Conservation (phyloP, 202 grass and related monocot species). For the Brachypodium distachyon region DNA sequence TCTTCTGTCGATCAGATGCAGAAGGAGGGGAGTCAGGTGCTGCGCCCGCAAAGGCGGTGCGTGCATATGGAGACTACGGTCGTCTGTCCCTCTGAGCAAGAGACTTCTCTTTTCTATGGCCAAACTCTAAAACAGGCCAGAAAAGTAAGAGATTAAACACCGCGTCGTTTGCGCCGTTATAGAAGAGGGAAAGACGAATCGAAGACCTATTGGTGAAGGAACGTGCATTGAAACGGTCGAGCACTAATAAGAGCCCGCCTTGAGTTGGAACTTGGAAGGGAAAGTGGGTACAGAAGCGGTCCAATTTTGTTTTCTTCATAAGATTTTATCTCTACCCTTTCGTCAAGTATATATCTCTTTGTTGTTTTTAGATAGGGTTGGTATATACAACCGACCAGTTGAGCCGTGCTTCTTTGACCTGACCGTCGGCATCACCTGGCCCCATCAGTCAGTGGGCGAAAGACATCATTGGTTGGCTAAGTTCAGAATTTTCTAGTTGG, state of each 20-base stretch:
- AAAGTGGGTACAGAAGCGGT: background rate
- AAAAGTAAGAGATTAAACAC: constrained; percentile 1
- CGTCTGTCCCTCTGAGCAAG: background rate
- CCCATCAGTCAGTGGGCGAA: constrained; percentile 24
- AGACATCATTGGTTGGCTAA: background rate
- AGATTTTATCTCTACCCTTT: background rate
- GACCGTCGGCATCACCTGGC: background rate
- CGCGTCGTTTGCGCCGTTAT: background rate
- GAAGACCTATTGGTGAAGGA: background rate
- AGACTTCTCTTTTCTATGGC: background rate
- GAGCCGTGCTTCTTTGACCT: constrained; percentile 9
- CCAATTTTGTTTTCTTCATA: background rate
- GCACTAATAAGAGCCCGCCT: background rate
- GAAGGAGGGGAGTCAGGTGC: background rate
- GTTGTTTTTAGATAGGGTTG: background rate
- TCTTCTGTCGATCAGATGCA: background rate
- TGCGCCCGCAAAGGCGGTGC: background rate
- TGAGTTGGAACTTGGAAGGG: background rate
- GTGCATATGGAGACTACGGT: background rate
- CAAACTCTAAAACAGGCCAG: background rate
- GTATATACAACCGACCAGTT: background rate
- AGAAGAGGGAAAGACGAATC: background rate
- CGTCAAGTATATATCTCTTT: background rate
- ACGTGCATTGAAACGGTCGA: constrained; percentile 25
- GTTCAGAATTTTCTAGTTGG: background rate